Evolutionary conservation across 768 basidiomycete genomes (phyloP).

Genomic region (Mycena haematopus): DNA sequence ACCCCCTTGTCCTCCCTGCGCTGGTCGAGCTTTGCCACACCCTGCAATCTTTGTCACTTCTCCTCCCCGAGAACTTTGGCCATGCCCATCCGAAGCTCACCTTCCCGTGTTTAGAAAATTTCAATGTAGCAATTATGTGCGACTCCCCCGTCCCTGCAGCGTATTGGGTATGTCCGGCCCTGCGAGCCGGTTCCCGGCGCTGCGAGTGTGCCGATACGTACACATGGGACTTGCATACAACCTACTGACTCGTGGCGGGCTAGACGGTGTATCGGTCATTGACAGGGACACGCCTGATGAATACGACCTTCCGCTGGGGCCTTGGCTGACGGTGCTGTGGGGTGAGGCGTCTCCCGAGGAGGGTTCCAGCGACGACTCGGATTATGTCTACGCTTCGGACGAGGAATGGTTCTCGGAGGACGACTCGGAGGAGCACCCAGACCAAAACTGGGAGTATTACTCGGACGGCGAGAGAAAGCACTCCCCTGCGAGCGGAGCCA

Average conservation of each 20-base stretch:
- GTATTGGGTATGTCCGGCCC: neutral
- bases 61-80: neutral
- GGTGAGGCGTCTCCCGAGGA: neutral
- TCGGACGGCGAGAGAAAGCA: neutral
- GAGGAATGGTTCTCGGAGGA: neutral
- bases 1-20: neutral
- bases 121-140: neutral
- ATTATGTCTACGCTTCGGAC: neutral
- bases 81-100: neutral
- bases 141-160: neutral
- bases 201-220: neutral
- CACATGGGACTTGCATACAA: neutral
- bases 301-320: neutral
- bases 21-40: neutral
- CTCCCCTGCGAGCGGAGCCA: neutral
- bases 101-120: neutral
- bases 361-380: neutral
- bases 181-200: neutral
- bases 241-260: neutral
- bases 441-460: neutral
- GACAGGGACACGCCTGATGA: neutral
- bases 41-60: neutral
- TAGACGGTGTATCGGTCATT: neutral
- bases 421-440: neutral
- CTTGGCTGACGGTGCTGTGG: neutral